phyloP scores from a whole-genome alignment of 371 early-diverging fungal genomes.

The Smittium mucronatum region DNA sequence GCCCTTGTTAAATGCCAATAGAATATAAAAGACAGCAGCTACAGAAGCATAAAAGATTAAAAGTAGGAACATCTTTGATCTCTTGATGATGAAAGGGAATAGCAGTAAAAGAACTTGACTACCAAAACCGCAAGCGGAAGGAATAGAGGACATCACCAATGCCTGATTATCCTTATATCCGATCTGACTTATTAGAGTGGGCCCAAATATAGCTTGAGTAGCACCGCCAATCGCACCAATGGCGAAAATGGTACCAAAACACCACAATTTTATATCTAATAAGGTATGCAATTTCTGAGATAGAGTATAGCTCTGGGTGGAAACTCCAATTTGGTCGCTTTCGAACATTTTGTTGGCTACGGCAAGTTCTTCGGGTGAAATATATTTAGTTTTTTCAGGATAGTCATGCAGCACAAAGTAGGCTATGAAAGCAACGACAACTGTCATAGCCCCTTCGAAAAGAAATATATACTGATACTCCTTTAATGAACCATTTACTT shows the following conservation, averaged over 20 bases:
- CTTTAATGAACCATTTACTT: slow-evolving; percentile 26
- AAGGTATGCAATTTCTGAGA: slow-evolving; percentile 19
- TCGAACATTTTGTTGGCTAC: slow-evolving; percentile 18
- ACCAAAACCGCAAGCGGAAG: slow-evolving; percentile 31
- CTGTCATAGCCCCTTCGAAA: slow-evolving; percentile 36
- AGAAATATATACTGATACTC: slow-evolving; percentile 54
- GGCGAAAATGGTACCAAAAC: slow-evolving; percentile 30
- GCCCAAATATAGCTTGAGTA: slow-evolving; percentile 34
- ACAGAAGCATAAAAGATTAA: slow-evolving; percentile 19
- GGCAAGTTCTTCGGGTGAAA: slow-evolving; percentile 20
- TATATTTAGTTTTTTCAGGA: slow-evolving; percentile 22
- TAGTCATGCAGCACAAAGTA: slow-evolving; percentile 21
- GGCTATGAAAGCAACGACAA: slow-evolving; percentile 28
- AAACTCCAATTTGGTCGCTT: slow-evolving; percentile 18
- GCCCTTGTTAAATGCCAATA: slow-evolving; percentile 4
- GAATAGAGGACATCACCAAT: slow-evolving; percentile 32
- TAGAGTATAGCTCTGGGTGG: slow-evolving; percentile 12
- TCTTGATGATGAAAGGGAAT: slow-evolving; percentile 19
- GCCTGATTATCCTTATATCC: slow-evolving; percentile 33
- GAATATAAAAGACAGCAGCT: slow-evolving; percentile 23
- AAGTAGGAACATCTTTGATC: slow-evolving; percentile 19
- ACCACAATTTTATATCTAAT: slow-evolving; percentile 30
- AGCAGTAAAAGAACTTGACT: slow-evolving; percentile 24
- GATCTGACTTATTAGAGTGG: slow-evolving; percentile 33
- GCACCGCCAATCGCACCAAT: slow-evolving; percentile 22